Base-by-base conservation (phyloP, 2,329 filamentous ascomycete genomes). In the Ophiostoma ulmi region DNA sequence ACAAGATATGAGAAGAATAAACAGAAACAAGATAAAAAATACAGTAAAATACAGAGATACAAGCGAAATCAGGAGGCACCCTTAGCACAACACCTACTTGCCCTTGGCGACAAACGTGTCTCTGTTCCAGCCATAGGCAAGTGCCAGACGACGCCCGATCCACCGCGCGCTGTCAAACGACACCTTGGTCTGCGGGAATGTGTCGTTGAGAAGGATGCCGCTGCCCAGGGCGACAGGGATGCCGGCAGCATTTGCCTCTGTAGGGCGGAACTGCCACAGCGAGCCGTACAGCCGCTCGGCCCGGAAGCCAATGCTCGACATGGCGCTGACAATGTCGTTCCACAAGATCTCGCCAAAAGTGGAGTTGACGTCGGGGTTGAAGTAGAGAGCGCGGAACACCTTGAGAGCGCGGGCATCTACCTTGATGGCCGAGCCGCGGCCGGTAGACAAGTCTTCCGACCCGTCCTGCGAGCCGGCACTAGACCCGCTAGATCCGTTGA, bases 141-240 rank as follows among this genome's bases (percentile, higher is more conserved):
- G 78, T 68, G 76, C 79, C 58, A 89, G 73, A 31, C 86, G 77
- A 65, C 85, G 77, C 0, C 85, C 87, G 73, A 81, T 77, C 1
- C 81, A 76, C 66, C 85, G 79, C 0, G 84, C 85, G 58, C 76
- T 77, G 1, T 74, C 73, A 72, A 83, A 85, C 0, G 82, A 78
- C 3, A 89, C 80, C 76, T 88, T 88, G 0, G 78, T 78, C 1
- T 75, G 75, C 0, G 86, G 85, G 76, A 89, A 86, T 2, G 87
- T 87, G 74, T 88, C 86, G 73, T 89, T 86, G 72, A 89, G 86
- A 70, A 87, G 84, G 41, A 89, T 89, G 35, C 80, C 82, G 4
- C 82, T 77, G 55, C 82, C 78, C 0, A 82, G 79, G 26, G n/a
- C 8, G 20, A 7, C 17, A 14, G 63, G 17, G 8, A 65, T 31